Conservation (phyloP, 805 yeast species). For the Saccharomyces eubayanus region DNA sequence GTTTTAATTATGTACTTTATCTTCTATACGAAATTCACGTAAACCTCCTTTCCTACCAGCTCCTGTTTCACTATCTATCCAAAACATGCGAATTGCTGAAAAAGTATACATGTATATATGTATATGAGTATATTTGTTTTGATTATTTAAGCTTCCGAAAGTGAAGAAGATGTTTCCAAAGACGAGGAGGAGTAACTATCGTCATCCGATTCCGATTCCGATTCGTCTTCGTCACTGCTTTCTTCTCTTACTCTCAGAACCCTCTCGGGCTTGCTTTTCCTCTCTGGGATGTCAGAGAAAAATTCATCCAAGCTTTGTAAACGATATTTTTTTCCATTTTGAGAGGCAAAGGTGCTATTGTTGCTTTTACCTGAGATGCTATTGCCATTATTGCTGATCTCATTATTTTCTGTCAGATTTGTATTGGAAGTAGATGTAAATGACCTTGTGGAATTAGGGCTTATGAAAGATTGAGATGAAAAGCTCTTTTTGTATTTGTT, state of each 20-base stretch:
- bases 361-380: neutral
- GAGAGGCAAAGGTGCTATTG: slow-evolving; percentile 8
- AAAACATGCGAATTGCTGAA: neutral
- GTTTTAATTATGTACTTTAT: neutral
- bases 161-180: neutral
- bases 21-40: neutral
- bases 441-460: slow-evolving; percentile 1
- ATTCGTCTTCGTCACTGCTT: slow-evolving; percentile 10
- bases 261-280: slow-evolving; percentile 29
- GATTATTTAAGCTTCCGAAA: neutral
- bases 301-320: slow-evolving; percentile 84
- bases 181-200: neutral
- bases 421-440: slow-evolving; percentile 7
- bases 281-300: slow-evolving; percentile 43
- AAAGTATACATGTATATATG: neutral
- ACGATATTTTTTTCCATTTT: slow-evolving; percentile 38
- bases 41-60: neutral
- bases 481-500: slow-evolving; percentile 29
- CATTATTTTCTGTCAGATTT: neutral
- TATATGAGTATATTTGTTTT: neutral
- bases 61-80: neutral
- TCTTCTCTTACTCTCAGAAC: slow-evolving; percentile 28
- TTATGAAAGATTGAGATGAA: slow-evolving; percentile 21
- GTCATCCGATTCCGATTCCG: neutral
- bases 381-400: neutral